Percentiles rank a stretch among this genome's conserved stretches.
Conservation (phyloP, 805 yeast species). For the Wickerhamomyces canadensis region DNA sequence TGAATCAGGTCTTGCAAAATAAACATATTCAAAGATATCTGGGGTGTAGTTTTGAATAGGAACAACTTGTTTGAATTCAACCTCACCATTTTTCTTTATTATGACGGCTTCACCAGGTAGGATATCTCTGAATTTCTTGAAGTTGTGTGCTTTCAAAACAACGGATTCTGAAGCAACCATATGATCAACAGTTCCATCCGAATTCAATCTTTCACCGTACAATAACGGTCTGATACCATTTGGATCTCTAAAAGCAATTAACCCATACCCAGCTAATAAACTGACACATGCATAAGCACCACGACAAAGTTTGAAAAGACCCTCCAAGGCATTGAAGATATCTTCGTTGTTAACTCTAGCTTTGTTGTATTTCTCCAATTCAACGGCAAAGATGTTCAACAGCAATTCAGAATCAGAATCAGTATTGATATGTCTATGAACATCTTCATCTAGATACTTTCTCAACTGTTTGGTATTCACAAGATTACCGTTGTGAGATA, state of each 20-base stretch:
- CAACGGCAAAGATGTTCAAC: slow-evolving; percentile 86
- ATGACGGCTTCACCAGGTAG: slow-evolving; percentile 96
- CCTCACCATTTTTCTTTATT: slow-evolving; percentile 70
- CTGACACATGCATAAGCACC: slow-evolving; percentile 98
- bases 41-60: slow-evolving; percentile 79
- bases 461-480: slow-evolving; percentile 79
- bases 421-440: slow-evolving; percentile 95
- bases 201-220: slow-evolving; percentile 71
- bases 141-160: slow-evolving; percentile 89
- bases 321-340: slow-evolving; percentile 78
- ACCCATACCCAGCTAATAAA: slow-evolving; percentile 92
- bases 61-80: slow-evolving; percentile 84
- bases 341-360: slow-evolving; percentile 89
- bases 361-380: slow-evolving; percentile 86
- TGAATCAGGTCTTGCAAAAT: slow-evolving; percentile 96
- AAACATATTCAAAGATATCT: slow-evolving; percentile 94
- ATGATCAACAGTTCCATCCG: slow-evolving; percentile 72
- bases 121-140: slow-evolving; percentile 71
- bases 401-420: slow-evolving; percentile 93
- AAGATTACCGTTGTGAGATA: slow-evolving; percentile 92
- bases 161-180: slow-evolving; percentile 96
- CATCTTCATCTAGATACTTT: slow-evolving; percentile 82
- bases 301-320: slow-evolving; percentile 73
- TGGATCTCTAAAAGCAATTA: slow-evolving; percentile 96
- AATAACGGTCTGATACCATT: slow-evolving; percentile 92